Evolutionary conservation across 495 filamentous ascomycete genomes (phyloP).

Genomic region (Penicillium paxilli): DNA sequence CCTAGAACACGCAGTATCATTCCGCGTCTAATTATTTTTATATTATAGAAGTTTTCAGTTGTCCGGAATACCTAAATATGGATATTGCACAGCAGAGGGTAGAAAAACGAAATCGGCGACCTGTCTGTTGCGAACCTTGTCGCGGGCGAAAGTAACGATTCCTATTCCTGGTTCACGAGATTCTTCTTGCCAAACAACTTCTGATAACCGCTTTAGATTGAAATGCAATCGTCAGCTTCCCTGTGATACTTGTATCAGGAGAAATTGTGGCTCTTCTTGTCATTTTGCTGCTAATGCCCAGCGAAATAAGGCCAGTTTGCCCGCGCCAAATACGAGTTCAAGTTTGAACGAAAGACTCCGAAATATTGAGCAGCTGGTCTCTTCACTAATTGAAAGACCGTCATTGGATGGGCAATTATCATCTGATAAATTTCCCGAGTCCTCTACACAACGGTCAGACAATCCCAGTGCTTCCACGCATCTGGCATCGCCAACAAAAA

Average conservation of each 20-base stretch:
- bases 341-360: constrained; percentile 51
- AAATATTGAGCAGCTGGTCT: constrained; percentile 54
- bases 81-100: no score
- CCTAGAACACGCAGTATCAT: no score
- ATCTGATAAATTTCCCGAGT: neutral
- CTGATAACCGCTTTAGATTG: constrained; percentile 20
- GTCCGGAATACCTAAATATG: no score
- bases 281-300: constrained; percentile 44
- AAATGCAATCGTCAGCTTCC: constrained; percentile 48
- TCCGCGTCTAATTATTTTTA: no score
- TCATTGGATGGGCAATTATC: neutral
- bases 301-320: constrained; percentile 29
- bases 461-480: neutral
- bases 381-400: constrained; percentile 36
- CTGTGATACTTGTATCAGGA: constrained; percentile 46
- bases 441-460: neutral
- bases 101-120: constrained; percentile 37
- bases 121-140: constrained; percentile 42
- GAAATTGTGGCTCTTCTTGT: constrained; percentile 40
- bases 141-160: constrained; percentile 34
- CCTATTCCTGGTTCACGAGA: no score
- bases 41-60: no score
- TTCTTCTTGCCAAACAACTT: neutral
- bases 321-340: constrained; percentile 29
- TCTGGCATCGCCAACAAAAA: no score